Evolutionary conservation across 805 yeast genomes (phyloP).

Genomic region (Candida succiphila): DNA sequence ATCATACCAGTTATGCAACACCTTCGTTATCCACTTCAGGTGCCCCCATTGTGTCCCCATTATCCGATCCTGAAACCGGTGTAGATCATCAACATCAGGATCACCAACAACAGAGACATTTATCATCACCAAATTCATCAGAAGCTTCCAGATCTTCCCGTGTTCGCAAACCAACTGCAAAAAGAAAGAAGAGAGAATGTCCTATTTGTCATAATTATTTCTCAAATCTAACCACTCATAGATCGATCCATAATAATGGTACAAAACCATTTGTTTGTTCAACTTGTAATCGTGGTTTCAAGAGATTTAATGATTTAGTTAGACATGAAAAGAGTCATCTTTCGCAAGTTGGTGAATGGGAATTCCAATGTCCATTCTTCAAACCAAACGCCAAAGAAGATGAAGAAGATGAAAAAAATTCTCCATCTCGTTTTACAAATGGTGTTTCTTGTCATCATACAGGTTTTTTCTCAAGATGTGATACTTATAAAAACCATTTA

Average conservation of each 20-base stretch:
- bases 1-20: not conserved
- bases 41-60: not conserved
- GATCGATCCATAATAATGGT: constrained; percentile 66
- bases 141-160: not conserved
- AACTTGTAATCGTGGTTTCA: constrained; percentile 76
- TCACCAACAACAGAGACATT: too few relatives aligned
- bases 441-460: constrained; percentile 70
- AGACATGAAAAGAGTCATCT: constrained; percentile 83
- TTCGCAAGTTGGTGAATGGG: constrained; percentile 59
- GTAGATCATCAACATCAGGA: too few relatives aligned
- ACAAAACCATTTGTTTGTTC: constrained; percentile 72
- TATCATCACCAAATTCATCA: constrained; percentile 1
- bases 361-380: constrained; percentile 73
- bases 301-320: constrained; percentile 76
- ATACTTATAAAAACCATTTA: constrained; percentile 84
- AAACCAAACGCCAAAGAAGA: constrained; percentile 1
- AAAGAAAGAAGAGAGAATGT: constrained; percentile 26
- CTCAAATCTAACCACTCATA: constrained; percentile 77
- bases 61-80: not conserved
- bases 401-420: constrained; percentile 1
- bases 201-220: constrained; percentile 37
- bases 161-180: constrained; percentile 5
- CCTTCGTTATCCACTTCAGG: not conserved
- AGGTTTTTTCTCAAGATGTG: constrained; percentile 84
- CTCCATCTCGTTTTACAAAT: constrained; percentile 8